phyloP scores from a whole-genome alignment of 169 alveolate genomes.

The Cryptosporidium sp. region DNA sequence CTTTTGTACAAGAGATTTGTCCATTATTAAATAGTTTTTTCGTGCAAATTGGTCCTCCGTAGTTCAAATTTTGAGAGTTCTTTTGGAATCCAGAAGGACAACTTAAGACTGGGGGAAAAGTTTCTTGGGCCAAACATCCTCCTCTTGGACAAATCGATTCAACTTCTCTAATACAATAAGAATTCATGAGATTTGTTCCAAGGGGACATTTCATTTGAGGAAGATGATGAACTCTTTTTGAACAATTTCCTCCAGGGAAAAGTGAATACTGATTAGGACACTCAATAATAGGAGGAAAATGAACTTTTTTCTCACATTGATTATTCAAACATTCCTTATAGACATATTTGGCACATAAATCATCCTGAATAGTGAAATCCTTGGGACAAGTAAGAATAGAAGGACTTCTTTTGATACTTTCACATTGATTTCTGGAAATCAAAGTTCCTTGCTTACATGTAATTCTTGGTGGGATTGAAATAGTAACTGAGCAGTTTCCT shows the following conservation, averaged over 20 bases:
- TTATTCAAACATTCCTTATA: conserved; percentile 53
- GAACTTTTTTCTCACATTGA: conserved; percentile 57
- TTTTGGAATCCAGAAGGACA: conserved; percentile 63
- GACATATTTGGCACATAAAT: conserved; percentile 18
- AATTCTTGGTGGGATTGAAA: conserved; percentile 31
- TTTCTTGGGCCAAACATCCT: conserved; percentile 14
- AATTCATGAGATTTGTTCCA: conserved; percentile 35
- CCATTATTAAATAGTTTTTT: conserved; percentile 41
- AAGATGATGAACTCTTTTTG: conserved; percentile 25
- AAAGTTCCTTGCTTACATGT: conserved; percentile 40
- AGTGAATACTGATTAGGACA: conserved; percentile 46
- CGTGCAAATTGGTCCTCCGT: conserved; percentile 25
- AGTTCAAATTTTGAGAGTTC: background rate
- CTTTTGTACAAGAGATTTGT: conserved; percentile 18
- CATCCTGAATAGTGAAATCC: conserved; percentile 25
- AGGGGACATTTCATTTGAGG: conserved; percentile 52
- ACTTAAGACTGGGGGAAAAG: background rate
- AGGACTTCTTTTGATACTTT: conserved; percentile 44
- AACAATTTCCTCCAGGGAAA: conserved; percentile 30
- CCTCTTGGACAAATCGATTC: conserved; percentile 40
- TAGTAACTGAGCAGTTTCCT: conserved; percentile 57
- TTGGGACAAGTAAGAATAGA: conserved; percentile 37
- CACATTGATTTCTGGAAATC: conserved; percentile 42
- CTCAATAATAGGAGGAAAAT: conserved; percentile 49
- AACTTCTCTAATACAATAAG: conserved; percentile 50